phyloP scores from a whole-genome alignment of 2,329 filamentous ascomycete species.

The Pestalotiopsis sp. region DNA sequence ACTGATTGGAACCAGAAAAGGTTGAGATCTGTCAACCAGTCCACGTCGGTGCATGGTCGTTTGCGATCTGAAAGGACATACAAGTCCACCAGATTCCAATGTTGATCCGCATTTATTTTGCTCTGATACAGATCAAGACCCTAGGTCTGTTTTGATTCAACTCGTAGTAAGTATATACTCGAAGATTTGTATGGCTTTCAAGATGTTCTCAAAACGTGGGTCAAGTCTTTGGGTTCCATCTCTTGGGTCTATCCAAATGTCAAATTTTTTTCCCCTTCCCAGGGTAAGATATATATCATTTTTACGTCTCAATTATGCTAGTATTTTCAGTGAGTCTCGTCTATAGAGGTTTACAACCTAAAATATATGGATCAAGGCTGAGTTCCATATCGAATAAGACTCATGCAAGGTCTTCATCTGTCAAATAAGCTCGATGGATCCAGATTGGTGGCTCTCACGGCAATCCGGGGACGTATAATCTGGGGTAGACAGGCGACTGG shows the following conservation, averaged over 20 bases:
- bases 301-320: neutral
- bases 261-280: neutral
- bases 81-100: neutral
- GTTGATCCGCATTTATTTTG: neutral
- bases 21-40: neutral
- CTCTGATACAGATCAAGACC: neutral
- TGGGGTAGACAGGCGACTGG: conserved; percentile 11
- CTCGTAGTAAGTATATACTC: neutral
- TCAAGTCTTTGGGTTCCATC: neutral
- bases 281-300: neutral
- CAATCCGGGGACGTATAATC: conserved; percentile 1
- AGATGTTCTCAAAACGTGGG: neutral
- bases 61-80: neutral
- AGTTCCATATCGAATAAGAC: neutral
- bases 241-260: neutral
- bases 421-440: neutral
- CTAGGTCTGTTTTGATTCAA: neutral
- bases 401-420: neutral
- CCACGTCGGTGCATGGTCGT: neutral
- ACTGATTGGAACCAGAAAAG: neutral
- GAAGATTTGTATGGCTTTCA: neutral
- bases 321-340: neutral
- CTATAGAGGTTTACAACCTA: neutral
- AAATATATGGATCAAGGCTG: neutral
- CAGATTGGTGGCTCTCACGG: neutral